Conservation (phyloP, 495 filamentous ascomycete species). For the Penicillium cataractarum region DNA sequence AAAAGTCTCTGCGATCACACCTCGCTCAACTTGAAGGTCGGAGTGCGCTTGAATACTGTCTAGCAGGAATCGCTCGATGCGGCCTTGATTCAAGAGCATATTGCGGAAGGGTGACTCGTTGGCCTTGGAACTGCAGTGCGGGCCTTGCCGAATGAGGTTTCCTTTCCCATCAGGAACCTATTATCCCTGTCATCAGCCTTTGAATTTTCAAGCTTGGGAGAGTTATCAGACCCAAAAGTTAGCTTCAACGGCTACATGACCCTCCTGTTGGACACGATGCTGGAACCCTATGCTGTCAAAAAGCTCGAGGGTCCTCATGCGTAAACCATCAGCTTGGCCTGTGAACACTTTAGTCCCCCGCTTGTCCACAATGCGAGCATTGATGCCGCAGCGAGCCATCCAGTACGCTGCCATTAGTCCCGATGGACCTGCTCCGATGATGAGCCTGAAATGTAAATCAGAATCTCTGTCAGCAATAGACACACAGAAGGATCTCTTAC, state of each 20-base stretch:
- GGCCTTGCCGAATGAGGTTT: conserved; percentile 49
- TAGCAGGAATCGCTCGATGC: conserved; percentile 59
- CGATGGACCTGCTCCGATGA: conserved; percentile 70
- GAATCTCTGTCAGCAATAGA: neutral
- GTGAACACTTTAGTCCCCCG: conserved; percentile 54
- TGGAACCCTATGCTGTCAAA: conserved; percentile 69
- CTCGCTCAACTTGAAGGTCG: conserved; percentile 53
- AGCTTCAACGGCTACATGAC: conserved; percentile 52
- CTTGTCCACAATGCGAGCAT: conserved; percentile 66
- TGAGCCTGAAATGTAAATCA: conserved; percentile 36
- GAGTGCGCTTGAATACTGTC: conserved; percentile 52
- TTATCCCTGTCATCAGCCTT: neutral
- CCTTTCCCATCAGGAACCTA: conserved; percentile 48
- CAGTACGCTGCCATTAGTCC: conserved; percentile 67
- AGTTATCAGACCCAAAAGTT: conserved; percentile 40
- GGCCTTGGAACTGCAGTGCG: conserved; percentile 55
- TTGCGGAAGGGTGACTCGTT: conserved; percentile 58
- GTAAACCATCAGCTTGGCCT: conserved; percentile 66
- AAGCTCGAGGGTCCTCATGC: conserved; percentile 62
- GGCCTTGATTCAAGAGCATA: conserved; percentile 57
- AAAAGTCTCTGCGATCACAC: conserved; percentile 51
- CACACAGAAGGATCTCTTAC: conserved; percentile 4
- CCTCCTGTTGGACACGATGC: conserved; percentile 62
- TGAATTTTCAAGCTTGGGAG: neutral
- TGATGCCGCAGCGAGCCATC: conserved; percentile 62